These are phyloP conservation scores for Rhizopogon vesiculosus DNA, from an alignment of 768 basidiomycete species.

Conservation along the genomic window DNA sequence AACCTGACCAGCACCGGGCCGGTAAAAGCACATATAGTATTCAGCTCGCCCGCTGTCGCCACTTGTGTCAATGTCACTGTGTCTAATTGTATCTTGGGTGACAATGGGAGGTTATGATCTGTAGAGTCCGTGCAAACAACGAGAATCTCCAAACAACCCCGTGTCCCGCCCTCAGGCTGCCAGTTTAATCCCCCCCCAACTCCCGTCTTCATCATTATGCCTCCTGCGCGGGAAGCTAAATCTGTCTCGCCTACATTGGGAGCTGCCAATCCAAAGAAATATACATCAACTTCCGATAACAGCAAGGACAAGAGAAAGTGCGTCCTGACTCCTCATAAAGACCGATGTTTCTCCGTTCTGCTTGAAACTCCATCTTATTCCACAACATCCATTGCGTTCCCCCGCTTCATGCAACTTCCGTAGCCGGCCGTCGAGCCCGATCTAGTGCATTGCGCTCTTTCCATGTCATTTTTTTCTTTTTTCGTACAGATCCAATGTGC, in stretches of 20 bases:
- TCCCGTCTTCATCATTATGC: conserved; percentile 40
- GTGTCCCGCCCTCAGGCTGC: conserved; percentile 18
- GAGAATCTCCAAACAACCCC: conserved; percentile 9
- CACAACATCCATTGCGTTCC: conserved; percentile 23
- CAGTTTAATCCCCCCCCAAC: conserved; percentile 16
- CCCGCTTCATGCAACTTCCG: conserved; percentile 38
- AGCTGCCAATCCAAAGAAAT: conserved; percentile 51
- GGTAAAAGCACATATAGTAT: not conserved
- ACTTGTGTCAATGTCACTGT: not conserved
- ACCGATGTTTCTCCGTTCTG: conserved; percentile 51
- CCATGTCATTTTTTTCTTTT: conserved; percentile 34
- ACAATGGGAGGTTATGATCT: not conserved
- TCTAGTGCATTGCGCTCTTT: conserved; percentile 10
- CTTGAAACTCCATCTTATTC: conserved; percentile 10
- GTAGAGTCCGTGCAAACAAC: conserved; percentile 5
- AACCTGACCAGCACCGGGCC: not conserved
- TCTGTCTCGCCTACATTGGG: conserved; percentile 64
- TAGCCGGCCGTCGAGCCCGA: conserved; percentile 25
- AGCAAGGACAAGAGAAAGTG: conserved; percentile 79
- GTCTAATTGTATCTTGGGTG: not conserved
- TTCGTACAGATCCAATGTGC: conserved; percentile 24
- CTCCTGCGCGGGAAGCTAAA: conserved; percentile 55
- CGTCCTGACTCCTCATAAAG: conserved; percentile 38
- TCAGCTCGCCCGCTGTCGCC: not conserved
- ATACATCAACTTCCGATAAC: conserved; percentile 47